phyloP scores from a whole-genome alignment of 805 yeast species.

The Isabelozyma heimii region DNA sequence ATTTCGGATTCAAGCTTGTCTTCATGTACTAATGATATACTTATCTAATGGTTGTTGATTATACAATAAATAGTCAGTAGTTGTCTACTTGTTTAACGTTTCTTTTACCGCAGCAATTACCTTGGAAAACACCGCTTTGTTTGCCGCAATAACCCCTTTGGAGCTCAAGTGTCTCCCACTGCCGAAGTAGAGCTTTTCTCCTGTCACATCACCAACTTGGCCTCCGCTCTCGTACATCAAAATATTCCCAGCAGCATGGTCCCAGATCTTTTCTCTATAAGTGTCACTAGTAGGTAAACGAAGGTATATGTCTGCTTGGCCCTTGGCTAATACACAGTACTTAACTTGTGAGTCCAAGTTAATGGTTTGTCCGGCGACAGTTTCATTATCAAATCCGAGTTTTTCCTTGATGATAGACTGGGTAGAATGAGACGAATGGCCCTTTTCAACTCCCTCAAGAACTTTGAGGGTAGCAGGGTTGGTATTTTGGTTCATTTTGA shows the following conservation, averaged over 20 bases:
- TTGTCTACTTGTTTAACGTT: conserved; percentile 13
- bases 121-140: conserved; percentile 42
- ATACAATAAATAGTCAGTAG: no score
- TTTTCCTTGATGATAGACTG: conserved; percentile 70
- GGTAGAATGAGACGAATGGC: conserved; percentile 88
- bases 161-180: conserved; percentile 77
- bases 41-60: no score
- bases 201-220: conserved; percentile 78
- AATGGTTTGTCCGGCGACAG: conserved; percentile 59
- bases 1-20: no score
- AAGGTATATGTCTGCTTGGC: conserved; percentile 88
- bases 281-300: conserved; percentile 76
- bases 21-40: no score
- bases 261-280: conserved; percentile 96
- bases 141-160: conserved; percentile 91
- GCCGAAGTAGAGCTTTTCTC: conserved; percentile 75
- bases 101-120: conserved; percentile 49
- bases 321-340: conserved; percentile 86
- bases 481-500: conserved; percentile 52
- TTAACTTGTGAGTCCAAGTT: conserved; percentile 95
- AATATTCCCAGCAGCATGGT: conserved; percentile 94
- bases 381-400: conserved; percentile 46
- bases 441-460: conserved; percentile 92
- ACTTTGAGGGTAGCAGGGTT: conserved; percentile 55
- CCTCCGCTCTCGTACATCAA: conserved; percentile 92